Base-by-base conservation (phyloP, 129 eudicot species). In the Artemisia argyi region DNA sequence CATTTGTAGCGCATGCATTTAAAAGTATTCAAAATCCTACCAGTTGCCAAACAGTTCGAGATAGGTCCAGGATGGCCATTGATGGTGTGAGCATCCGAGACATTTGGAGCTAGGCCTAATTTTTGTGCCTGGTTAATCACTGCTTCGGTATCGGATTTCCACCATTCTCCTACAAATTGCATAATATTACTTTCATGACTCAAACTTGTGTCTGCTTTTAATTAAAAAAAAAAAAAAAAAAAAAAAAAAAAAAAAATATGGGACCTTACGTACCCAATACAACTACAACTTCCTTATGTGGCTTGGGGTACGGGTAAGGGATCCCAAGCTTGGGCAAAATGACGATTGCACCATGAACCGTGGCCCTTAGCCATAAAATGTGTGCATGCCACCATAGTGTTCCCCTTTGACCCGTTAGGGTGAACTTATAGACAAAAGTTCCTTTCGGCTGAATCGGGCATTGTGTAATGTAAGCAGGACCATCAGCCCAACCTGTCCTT, bases 321-420 rank as follows among this genome's bases (percentile, higher is more conserved):
- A 86, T 80, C 0, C 90, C 87, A 28, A 62, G 81, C 79, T 89
- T 89, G 10, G 97, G 97, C 77, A 86, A 75, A 64, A 92, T 89
- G 60, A 92, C 90, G 54, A 92, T 74, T 59, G 89, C 97, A 44
- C 97, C 97, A 63, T 91, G 93, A 65, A 88, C 85, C 4, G 97
- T 91, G 30, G 97, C 93, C 59, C 97, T 86, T 9, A 91, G 85
- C 97, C 97, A 91, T 9, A 86, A 79, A 65, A 91, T 84, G 68
- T 91, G 97, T 16, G 97, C 97, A 48, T 91, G 97, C 93, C 96
- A 91, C 50, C 83, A 82, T 65, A 92, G 94, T 49, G 97, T 92
- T 44, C 97, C 97, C 56, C 97, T 73, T 73, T 92, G 97, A 3
- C 86, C 96, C 0, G 91, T 92, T 11, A 92, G 54, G 2, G 89